phyloP scores from a whole-genome alignment of 1,139 yeast species.

The Spathaspora sp. region DNA sequence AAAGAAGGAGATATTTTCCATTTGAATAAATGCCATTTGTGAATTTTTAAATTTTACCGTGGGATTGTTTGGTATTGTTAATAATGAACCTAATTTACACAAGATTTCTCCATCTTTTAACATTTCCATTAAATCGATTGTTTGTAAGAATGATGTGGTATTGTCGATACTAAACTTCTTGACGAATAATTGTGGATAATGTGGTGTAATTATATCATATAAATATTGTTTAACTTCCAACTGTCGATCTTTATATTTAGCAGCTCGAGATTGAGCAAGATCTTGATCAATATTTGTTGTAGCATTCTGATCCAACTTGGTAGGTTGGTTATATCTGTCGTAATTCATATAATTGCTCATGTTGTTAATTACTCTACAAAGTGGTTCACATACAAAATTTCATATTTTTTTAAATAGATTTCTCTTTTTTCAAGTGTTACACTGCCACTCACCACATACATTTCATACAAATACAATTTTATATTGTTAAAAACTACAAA shows the following conservation, averaged over 20 bases:
- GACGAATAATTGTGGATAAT: conserved; percentile 11
- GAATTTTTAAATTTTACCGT: conserved; percentile 56
- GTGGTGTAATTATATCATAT: conserved; percentile 14
- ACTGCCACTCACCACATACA: background rate
- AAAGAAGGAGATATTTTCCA: conserved; percentile 84
- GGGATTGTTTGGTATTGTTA: conserved; percentile 34
- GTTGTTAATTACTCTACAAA: background rate
- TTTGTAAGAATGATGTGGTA: conserved; percentile 1
- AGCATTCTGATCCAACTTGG: conserved; percentile 23
- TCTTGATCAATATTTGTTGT: conserved; percentile 60
- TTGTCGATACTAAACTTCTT: conserved; percentile 11
- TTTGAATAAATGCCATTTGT: conserved; percentile 81
- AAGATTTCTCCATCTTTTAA: conserved; percentile 68
- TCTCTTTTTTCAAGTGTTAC: too few species aligned
- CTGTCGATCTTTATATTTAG: conserved; percentile 49
- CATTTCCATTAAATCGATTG: conserved; percentile 43
- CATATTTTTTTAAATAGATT: background rate
- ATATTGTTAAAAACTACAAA: conserved; percentile 1
- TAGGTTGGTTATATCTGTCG: conserved; percentile 12
- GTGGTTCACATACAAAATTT: background rate
- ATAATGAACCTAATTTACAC: conserved; percentile 48
- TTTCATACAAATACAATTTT: background rate
- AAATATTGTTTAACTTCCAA: conserved; percentile 55
- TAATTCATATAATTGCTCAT: conserved; percentile 15
- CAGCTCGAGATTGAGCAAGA: conserved; percentile 42